These are phyloP conservation scores for Filosporella fistucella DNA, from an alignment of 495 filamentous ascomycete species.

Conservation along the genomic window DNA sequence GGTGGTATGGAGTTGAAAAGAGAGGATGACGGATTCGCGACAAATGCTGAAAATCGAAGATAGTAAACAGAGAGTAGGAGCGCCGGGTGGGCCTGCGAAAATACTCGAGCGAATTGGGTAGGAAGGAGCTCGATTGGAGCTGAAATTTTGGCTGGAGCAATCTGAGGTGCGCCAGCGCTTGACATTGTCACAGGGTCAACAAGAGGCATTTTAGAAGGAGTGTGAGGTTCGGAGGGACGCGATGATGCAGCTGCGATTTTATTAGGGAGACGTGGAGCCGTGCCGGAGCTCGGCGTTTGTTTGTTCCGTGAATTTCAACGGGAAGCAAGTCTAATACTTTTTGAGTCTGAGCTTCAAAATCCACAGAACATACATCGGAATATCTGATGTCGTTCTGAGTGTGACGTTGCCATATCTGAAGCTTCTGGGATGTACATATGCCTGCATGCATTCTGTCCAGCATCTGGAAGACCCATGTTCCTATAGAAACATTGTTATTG, in stretches of 20 bases:
- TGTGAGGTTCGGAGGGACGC: neutral
- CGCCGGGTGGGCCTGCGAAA: conserved; percentile 55
- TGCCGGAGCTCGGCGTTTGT: too few relatives aligned
- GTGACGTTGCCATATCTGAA: too few relatives aligned
- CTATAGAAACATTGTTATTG: too few relatives aligned
- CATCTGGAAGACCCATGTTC: too few relatives aligned
- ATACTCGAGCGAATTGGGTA: conserved; percentile 17
- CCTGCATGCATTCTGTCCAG: too few relatives aligned
- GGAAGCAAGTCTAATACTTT: too few relatives aligned
- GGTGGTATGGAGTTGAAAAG: conserved; percentile 58
- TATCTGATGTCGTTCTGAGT: too few relatives aligned
- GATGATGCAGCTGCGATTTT: neutral
- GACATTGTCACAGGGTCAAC: conserved; percentile 27
- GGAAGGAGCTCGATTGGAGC: conserved; percentile 24
- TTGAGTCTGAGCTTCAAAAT: too few relatives aligned
- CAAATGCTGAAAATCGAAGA: conserved; percentile 59
- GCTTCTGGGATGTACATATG: too few relatives aligned
- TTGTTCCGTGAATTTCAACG: too few relatives aligned
- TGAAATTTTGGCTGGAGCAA: conserved; percentile 10
- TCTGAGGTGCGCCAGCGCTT: neutral
- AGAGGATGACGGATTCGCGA: conserved; percentile 64
- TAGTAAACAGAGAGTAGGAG: conserved; percentile 58
- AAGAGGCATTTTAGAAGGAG: conserved; percentile 24
- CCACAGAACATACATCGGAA: too few relatives aligned
- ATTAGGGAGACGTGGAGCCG: conserved; percentile 1